These are phyloP conservation scores for Podosphaera fusca DNA, from an alignment of 2,329 filamentous ascomycete species.

Conservation along the genomic window DNA sequence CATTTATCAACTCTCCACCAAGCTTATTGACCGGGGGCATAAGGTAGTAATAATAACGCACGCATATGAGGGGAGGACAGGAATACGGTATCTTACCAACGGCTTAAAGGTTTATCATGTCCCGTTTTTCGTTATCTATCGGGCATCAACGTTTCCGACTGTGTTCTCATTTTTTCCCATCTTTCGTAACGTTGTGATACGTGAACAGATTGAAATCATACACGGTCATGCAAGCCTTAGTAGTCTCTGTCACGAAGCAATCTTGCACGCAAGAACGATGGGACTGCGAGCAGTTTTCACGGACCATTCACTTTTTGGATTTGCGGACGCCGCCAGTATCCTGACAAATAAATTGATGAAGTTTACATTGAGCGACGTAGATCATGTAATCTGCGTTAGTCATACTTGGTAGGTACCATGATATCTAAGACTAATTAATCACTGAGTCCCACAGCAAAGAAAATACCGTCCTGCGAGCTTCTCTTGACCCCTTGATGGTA, in stretches of 20 bases:
- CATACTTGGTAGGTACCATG: slow-evolving; percentile 59
- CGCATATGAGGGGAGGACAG: slow-evolving; percentile 73
- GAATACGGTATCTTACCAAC: slow-evolving; percentile 87
- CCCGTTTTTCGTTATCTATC: slow-evolving; percentile 88
- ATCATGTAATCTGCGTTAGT: slow-evolving; percentile 95
- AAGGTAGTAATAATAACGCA: slow-evolving; percentile 97
- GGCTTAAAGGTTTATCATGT: slow-evolving; percentile 96
- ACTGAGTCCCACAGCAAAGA: slow-evolving; percentile 47
- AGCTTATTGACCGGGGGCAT: slow-evolving; percentile 90
- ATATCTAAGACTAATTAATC: background rate
- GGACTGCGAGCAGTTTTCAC: slow-evolving; percentile 88
- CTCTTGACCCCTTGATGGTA: slow-evolving; percentile 86
- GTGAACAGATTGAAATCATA: slow-evolving; percentile 88
- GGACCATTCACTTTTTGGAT: slow-evolving; percentile 91
- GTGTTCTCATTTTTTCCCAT: slow-evolving; percentile 97
- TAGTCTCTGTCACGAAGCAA: slow-evolving; percentile 81
- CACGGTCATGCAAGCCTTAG: slow-evolving; percentile 92
- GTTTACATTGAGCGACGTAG: slow-evolving; percentile 86
- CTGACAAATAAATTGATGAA: slow-evolving; percentile 93
- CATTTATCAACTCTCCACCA: slow-evolving; percentile 91
- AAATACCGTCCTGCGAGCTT: slow-evolving; percentile 86
- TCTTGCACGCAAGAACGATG: slow-evolving; percentile 90
- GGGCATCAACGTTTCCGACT: slow-evolving; percentile 79
- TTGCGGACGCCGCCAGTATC: slow-evolving; percentile 88
- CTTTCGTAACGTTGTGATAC: slow-evolving; percentile 87